phyloP scores from a whole-genome alignment of 78 protist species.

The Dictyostelium purpureum region DNA sequence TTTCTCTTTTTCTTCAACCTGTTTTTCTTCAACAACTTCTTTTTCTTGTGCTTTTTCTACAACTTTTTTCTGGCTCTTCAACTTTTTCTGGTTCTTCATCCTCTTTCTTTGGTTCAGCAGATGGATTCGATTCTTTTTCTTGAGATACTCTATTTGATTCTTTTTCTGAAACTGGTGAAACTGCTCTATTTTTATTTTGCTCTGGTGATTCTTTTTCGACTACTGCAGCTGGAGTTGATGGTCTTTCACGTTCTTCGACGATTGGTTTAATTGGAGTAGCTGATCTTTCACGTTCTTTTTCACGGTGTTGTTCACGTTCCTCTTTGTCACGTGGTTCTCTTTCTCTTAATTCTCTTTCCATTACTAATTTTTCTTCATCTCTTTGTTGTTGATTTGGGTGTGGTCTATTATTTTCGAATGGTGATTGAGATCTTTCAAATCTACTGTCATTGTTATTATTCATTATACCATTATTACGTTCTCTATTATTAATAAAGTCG shows the following conservation, averaged over 20 bases:
- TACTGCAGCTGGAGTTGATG: not conserved
- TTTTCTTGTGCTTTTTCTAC: not conserved
- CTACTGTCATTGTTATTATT: not conserved
- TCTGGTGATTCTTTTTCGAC: not conserved
- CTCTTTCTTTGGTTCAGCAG: not conserved
- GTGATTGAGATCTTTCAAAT: not conserved
- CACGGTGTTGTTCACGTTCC: not conserved
- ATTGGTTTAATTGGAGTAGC: not conserved
- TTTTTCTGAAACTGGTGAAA: not conserved
- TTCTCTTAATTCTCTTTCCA: not conserved
- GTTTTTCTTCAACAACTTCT: not conserved
- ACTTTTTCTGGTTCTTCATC: not conserved
- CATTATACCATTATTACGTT: not conserved
- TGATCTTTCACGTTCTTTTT: conserved; percentile 3
- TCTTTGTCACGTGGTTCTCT: not conserved
- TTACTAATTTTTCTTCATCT: not conserved
- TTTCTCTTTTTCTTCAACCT: not conserved
- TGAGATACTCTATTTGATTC: not conserved
- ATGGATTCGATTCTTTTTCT: not conserved
- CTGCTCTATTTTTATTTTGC: conserved; percentile 1
- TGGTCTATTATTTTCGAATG: not conserved
- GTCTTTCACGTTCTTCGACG: not conserved
- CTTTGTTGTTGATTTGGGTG: not conserved
- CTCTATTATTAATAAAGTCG: not conserved
- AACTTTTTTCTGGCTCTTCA: conserved; percentile 6